Evolutionary conservation across 352 stramenopile species (phyloP), one percentile per base, ranked within the genome.

Genomic region (Phytopythium cucurbitacearum): DNA sequence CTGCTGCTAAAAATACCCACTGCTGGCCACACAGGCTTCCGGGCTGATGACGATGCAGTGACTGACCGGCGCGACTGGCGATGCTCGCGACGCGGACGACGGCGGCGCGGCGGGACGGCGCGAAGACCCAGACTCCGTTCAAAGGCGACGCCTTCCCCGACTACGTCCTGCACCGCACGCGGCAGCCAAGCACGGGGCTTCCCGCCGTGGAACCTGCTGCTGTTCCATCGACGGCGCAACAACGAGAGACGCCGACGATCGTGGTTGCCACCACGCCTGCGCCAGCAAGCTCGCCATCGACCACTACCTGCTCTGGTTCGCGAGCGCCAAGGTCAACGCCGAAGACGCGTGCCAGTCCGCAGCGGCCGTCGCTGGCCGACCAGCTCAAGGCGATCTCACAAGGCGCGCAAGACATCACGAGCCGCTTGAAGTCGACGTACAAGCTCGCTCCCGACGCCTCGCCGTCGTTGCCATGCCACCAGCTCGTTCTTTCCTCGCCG

Each of bases 141-240:
- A 89, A 89, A 45, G 74, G 79, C 50, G 79, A 89, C 11, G 71
- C 50, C 5, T 86, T 87, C 47, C 79, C 76, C 10, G 58, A 72
- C 9, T 89, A 87, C 33, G 70, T 89, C 11, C 46, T 83, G 13
- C 65, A 57, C 36, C 74, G 72, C 1, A 40, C 38, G 21, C 36
- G 21, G 2, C 21, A 28, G 21, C 21, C 21, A 28, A 28, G 21
- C 21, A 2, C 21, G 21, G 21, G 21, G 21, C 21, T 28, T 28
- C 21, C 21, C 21, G 21, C 21, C 21, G 21, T 28, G 21, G 21
- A 28, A 2, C 21, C 21, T 28, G 21, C 21, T 28, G 2, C 21
- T 28, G 21, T 2, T 28, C 2, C 21, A 2, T 28, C 21, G 21
- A 28, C 21, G 21, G 21, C 21, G 21, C 21, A 28, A 28, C 21